Base-by-base conservation (phyloP, 176 grass and related monocot species). In the Lolium rigidum region DNA sequence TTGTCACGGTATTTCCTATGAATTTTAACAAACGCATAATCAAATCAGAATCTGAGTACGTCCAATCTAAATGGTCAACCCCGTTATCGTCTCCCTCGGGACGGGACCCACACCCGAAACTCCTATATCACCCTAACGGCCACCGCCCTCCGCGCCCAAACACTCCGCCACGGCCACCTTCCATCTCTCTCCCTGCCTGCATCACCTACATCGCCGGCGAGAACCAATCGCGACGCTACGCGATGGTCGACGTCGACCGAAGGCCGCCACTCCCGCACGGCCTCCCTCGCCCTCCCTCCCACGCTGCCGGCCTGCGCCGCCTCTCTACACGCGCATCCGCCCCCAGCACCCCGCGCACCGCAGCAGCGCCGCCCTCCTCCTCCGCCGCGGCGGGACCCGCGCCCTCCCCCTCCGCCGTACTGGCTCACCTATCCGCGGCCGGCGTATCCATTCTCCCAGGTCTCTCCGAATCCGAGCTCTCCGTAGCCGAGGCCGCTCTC, bases 271-370 rank as follows among this genome's bases (percentile, higher is more conserved):
- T 60, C 57, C 87, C 74, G 50, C 84, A 70, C 90, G 85, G 47
- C 86, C 75, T 86, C 61, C 86, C 76, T 37, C 85, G 74, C 4
- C 93, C 58, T 43, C 90, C 82, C 2, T 86, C 85, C 62, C 90
- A 86, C 83, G 80, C 74, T 10, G 90, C 85, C 0, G 94, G 87
- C 22, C 87, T 96, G 16, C 94, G 94, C 69, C 91, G 91, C 5
- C 89, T 97, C 52, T 97, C 94, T 52, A 81, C 78, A 10, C 91
- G 94, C 44, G 94, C 94, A 9, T 87, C 92, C 26, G 77, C 94
- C 1, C 79, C 93, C 10, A 57, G 80, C 39, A 82, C 81, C 57
- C 78, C 91, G 15, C 77, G 85, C 58, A 35, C 72, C 16, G 0
- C 56, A 13, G 61, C 60, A 41, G 41, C 84, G 2, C 87, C 87